These are phyloP conservation scores for Amanita molliuscula DNA, from an alignment of 768 basidiomycete genomes.

Conservation along the genomic window DNA sequence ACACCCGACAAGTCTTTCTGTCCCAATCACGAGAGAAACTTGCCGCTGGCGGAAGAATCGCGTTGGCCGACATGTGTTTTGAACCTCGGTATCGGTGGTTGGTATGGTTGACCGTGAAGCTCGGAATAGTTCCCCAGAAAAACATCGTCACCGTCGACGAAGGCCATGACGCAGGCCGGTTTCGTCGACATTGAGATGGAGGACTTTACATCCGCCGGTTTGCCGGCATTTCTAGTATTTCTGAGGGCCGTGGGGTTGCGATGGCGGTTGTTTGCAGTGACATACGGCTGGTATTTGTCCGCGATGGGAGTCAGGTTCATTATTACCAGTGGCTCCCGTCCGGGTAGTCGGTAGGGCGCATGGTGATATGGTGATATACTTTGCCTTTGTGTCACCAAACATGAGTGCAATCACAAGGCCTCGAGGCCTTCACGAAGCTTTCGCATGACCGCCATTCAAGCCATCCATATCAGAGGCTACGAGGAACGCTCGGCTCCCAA, in stretches of 20 bases:
- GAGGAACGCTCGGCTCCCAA: constrained; percentile 65
- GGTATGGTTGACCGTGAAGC: constrained; percentile 19
- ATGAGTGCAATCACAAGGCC: constrained; percentile 1
- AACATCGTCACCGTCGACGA: constrained; percentile 38
- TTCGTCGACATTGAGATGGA: constrained; percentile 43
- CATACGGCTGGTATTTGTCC: constrained; percentile 24
- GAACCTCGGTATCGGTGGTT: constrained; percentile 16
- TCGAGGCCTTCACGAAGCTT: background rate
- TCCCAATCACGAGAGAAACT: constrained; percentile 37
- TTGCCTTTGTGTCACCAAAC: background rate
- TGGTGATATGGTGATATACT: background rate
- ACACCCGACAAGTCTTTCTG: constrained; percentile 40
- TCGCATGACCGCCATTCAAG: constrained; percentile 67
- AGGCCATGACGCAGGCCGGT: constrained; percentile 35
- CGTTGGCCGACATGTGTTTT: constrained; percentile 56
- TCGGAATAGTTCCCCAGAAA: constrained; percentile 33
- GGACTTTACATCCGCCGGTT: constrained; percentile 47
- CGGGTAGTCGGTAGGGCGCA: background rate
- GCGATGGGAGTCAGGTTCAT: constrained; percentile 37
- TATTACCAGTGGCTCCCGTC: constrained; percentile 28
- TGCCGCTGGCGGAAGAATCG: constrained; percentile 38
- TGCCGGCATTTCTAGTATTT: constrained; percentile 45
- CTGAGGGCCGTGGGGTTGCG: constrained; percentile 28
- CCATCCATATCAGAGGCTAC: constrained; percentile 56
- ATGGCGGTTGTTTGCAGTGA: constrained; percentile 33